Percentiles rank a stretch among this genome's conserved stretches.
phyloP scores from a whole-genome alignment of 2,329 filamentous ascomycete species.

The Talaromyces verruculosus region DNA sequence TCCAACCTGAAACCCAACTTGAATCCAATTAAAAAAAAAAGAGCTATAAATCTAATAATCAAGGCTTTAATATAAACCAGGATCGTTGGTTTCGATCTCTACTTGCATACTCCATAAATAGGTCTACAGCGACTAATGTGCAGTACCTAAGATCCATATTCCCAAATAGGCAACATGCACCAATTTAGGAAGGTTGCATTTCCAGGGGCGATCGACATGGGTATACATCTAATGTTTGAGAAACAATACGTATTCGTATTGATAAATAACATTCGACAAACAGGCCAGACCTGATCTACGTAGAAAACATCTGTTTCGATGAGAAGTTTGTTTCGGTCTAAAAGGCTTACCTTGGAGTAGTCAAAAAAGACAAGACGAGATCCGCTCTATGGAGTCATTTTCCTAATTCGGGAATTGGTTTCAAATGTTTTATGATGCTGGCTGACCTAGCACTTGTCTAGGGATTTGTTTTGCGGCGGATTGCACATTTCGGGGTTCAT shows the following conservation, averaged over 20 bases:
- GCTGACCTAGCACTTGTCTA: neutral
- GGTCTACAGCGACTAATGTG: neutral
- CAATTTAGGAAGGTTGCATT: constrained; percentile 9
- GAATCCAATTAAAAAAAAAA: neutral
- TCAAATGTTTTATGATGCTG: neutral
- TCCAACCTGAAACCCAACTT: neutral
- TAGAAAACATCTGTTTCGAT: neutral
- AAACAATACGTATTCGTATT: neutral
- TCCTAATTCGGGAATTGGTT: neutral
- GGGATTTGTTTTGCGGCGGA: neutral
- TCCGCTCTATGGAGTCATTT: neutral
- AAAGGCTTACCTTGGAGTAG: neutral
- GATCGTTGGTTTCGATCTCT: neutral
- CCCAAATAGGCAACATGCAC: neutral
- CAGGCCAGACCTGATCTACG: neutral
- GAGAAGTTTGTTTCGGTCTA: neutral
- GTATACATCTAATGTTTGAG: neutral
- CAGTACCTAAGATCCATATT: constrained; percentile 12
- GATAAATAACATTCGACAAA: neutral
- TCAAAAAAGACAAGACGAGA: neutral
- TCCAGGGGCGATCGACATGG: constrained; percentile 1
- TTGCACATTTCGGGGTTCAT: neutral
- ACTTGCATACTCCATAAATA: neutral
- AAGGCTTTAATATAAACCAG: neutral
- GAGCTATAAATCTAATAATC: neutral